Conservation (phyloP, 2,329 filamentous ascomycete genomes). For the Alternaria sp. region DNA sequence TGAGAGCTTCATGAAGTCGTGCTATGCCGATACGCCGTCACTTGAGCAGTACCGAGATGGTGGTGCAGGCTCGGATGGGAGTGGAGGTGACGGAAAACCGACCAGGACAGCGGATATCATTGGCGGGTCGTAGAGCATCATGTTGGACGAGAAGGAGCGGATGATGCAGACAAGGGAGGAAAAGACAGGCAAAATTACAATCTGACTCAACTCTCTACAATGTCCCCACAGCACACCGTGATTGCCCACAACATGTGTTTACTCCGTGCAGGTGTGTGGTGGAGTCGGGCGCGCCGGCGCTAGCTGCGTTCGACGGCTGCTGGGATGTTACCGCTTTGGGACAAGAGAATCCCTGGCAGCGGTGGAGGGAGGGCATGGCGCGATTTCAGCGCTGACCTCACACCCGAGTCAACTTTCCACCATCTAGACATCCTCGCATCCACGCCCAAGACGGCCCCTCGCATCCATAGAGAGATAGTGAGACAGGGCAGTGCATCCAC, state of each 20-base stretch:
- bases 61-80: background rate
- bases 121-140: constrained; percentile 5
- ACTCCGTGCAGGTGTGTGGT: background rate
- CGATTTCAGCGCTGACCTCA: constrained; percentile 19
- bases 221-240: too few relatives aligned
- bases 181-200: background rate
- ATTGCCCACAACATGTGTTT: too few relatives aligned
- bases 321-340: constrained; percentile 13
- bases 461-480: background rate
- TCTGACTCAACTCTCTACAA: background rate
- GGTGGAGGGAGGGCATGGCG: background rate
- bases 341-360: constrained; percentile 6
- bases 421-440: background rate
- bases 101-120: constrained; percentile 11
- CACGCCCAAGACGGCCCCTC: background rate
- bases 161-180: background rate
- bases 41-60: constrained; percentile 15
- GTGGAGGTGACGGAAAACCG: constrained; percentile 1
- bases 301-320: constrained; percentile 5
- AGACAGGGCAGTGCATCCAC: background rate
- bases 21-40: constrained; percentile 53
- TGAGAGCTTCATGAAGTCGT: constrained; percentile 40
- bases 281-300: background rate
- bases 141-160: background rate
- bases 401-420: constrained; percentile 8